A percentile compares a stretch with the other conserved stretches of the same genome.
These are phyloP conservation scores for Apiospora malaysiana DNA, from an alignment of 2,329 filamentous ascomycete species.

Conservation along the genomic window DNA sequence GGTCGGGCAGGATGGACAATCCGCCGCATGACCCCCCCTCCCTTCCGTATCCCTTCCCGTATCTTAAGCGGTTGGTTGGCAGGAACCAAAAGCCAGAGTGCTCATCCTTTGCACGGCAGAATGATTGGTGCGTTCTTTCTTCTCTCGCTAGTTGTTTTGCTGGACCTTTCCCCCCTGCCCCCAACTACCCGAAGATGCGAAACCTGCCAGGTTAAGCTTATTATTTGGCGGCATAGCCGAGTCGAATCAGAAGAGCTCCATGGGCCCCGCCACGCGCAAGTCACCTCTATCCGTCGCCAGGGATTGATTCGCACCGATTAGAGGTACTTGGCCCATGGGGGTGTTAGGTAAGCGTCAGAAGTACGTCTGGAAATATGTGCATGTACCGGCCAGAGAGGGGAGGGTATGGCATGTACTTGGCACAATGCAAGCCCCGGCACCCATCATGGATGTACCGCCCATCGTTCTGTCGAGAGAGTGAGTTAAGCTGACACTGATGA, in stretches of 20 bases:
- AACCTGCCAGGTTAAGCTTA: conserved; percentile 26
- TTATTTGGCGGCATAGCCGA: conserved; percentile 26
- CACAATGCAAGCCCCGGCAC: background rate
- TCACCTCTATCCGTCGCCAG: conserved; percentile 10
- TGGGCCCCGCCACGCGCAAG: conserved; percentile 5
- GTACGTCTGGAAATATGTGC: background rate
- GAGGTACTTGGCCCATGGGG: conserved; percentile 1
- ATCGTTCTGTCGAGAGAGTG: too few species aligned
- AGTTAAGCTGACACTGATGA: background rate
- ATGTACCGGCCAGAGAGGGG: background rate
- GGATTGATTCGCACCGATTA: conserved; percentile 17
- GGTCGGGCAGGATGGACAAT: background rate
- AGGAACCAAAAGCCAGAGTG: background rate
- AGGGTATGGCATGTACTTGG: background rate
- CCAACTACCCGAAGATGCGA: conserved; percentile 20
- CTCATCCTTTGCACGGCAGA: background rate
- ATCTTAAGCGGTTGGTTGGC: background rate
- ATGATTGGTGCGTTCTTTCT: background rate
- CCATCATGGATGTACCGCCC: background rate
- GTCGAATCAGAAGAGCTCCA: conserved; percentile 24
- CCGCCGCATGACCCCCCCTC: background rate
- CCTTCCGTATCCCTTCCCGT: background rate
- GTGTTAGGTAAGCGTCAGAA: background rate
- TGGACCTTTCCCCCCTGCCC: background rate
- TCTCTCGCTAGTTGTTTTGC: background rate